Base-by-base conservation (phyloP, 305 asterid genomes). In the Fraxinus albicans region DNA sequence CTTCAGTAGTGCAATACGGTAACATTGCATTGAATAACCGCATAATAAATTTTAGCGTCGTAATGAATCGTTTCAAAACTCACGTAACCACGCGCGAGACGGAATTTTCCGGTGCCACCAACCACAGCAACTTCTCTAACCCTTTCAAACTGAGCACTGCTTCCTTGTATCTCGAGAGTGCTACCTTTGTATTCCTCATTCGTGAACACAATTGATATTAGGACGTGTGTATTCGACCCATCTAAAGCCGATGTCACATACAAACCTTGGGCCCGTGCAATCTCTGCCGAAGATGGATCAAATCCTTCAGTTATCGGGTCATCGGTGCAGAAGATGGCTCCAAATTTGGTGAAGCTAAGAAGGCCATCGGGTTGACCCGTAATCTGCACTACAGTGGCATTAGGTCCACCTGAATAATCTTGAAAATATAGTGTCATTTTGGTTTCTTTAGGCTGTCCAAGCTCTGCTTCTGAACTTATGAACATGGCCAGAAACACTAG, bases 61-160 rank as follows among this genome's bases (percentile, higher is more conserved):
- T 83, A 83, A 76, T 86, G 83, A 36, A 91, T 67, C 0, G 90
- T 88, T 87, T 91, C 92, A 35, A 90, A 86, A n/a, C 91, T 87
- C 0, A 84, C 92, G 19, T 84, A 90, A 2, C 93, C 93, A 1
- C 88, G 84, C 12, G 92, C 92, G 12, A 91, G 73, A 5, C 95
- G 89, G 83, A 90, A 90, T 33, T 83, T 89, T 23, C 94, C 88
- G 2, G 93, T 91, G 73, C 94, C 93, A 9, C 93, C 91, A 2
- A 91, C 92, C 4, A 89, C 84, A 10, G 93, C 85, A 84, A 90
- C 88, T 88, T 90, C 95, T 80, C 91, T 85, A 81, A 86, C 91
- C 79, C 40, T 79, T 78, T 89, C 90, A n/a, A 89, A 85, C 25
- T 89, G 94, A 6, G 90, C 86, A 73, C 91, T 89, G 0, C 80